A percentile compares a stretch with the other conserved stretches of the same genome.
Conservation (phyloP, 2,329 filamentous ascomycete species). For the Dactylellina leptospora region DNA sequence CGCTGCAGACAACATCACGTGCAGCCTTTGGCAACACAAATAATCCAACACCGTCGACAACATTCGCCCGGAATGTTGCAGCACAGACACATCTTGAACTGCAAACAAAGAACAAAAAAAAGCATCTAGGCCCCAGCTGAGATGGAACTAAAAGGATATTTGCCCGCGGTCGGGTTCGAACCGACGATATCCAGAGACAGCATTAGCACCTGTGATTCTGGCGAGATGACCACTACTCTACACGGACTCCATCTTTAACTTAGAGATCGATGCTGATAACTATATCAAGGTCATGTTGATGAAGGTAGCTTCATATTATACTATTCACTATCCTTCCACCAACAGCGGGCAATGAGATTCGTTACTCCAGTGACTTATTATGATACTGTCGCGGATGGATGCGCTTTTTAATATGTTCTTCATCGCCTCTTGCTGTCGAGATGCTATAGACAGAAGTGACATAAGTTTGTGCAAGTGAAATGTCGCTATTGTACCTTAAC, state of each 20-base stretch:
- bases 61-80: constrained; percentile 2
- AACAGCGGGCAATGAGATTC: too few species aligned
- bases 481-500: too few species aligned
- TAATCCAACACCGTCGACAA: constrained; percentile 19
- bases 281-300: constrained; percentile 6
- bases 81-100: background rate
- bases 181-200: constrained; percentile 51
- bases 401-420: too few species aligned
- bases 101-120: constrained; percentile 15
- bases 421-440: too few species aligned
- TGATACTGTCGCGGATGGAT: too few species aligned
- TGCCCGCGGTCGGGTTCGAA: constrained; percentile 52
- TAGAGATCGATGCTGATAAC: background rate
- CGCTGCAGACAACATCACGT: constrained; percentile 42
- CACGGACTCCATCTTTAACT: constrained; percentile 26
- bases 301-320: background rate
- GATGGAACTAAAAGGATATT: background rate
- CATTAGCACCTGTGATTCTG: constrained; percentile 39
- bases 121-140: background rate
- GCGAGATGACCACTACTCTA: constrained; percentile 54
- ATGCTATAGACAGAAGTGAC: too few species aligned
- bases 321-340: too few species aligned
- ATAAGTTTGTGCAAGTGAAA: too few species aligned
- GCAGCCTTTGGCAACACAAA: constrained; percentile 11
- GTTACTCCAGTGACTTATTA: too few species aligned